Base-by-base conservation (phyloP, 495 filamentous ascomycete species). In the Massariosphaeria phaeospora region DNA sequence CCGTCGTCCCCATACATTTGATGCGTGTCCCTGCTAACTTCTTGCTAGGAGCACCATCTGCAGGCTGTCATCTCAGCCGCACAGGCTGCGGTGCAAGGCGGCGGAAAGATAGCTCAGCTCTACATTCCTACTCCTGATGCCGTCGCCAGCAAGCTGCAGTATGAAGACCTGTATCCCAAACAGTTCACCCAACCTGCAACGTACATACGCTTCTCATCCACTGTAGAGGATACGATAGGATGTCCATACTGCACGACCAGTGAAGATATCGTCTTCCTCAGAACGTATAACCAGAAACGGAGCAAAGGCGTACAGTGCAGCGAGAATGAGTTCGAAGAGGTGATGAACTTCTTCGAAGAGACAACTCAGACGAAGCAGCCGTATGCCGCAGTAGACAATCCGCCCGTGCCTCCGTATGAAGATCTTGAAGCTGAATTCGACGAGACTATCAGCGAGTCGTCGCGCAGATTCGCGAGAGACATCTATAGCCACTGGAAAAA, bases 191-290 rank as follows among this genome's bases (percentile, higher is more conserved):
- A 93, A 65, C 89, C 94, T 26, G 81, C 85, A 56, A 90, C 89
- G 46, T 97, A 96, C 72, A 96, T 97, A 65, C 88, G 93, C 67
- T 98, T 95, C 75, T 96, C 91, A 52, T 89, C 91, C 52, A 98
- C 93, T 2, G 94, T 98, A 42, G 93, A 98, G 73, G 93, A 98
- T 68, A 91, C 84, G 62, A 81, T 83, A 61, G 84, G 87, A 56
- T 85, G 82, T 66, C 80, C 84, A 55, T 97, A 98, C 80, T 86
- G 91, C 70, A 90, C 96, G 88, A 88, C 81, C 13, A 82, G 84
- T 56, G 88, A 94, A 43, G 93, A 98, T 72, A 86, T 87, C 64
- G 79, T 74, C 21, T 96, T 86, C 67, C 81, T 98, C 50, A 86
- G 83, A 66, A 78, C 79, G 47, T 83, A 91, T 68, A 98, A 96